A percentile compares a stretch with the other conserved stretches of the same genome.
phyloP scores from a whole-genome alignment of 1,284 basidiomycete genomes.

The Sparassis latifolia region DNA sequence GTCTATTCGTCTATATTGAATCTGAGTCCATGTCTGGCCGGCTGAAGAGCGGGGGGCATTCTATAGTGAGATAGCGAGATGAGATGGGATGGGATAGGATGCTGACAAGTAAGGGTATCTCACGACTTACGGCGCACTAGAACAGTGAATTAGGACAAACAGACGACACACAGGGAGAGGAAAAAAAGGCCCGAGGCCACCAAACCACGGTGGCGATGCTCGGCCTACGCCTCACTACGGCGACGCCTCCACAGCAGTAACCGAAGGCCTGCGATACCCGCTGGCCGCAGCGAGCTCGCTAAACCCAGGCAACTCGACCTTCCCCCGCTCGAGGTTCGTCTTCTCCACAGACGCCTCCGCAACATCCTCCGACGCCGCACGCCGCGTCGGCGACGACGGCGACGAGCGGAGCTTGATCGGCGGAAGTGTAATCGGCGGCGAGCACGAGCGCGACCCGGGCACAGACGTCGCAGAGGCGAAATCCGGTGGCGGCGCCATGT shows the following conservation, averaged over 20 bases:
- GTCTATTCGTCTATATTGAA: too few species aligned
- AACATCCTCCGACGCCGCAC: constrained; percentile 11
- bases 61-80: too few species aligned
- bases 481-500: constrained; percentile 14
- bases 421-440: constrained; percentile 65
- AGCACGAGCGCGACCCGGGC: constrained; percentile 51
- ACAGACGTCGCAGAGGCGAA: constrained; percentile 26
- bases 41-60: too few species aligned
- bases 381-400: constrained; percentile 21
- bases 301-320: constrained; percentile 49
- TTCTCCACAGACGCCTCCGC: constrained; percentile 18
- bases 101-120: too few species aligned
- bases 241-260: constrained; percentile 1
- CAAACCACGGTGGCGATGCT: too few species aligned
- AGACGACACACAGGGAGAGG: too few species aligned
- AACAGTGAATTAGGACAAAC: too few species aligned
- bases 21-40: too few species aligned
- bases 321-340: constrained; percentile 17
- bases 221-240: neutral
- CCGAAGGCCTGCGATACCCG: constrained; percentile 13
- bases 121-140: too few species aligned
- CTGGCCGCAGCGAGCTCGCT: constrained; percentile 55
- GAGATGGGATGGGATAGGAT: too few species aligned
- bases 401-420: constrained; percentile 46
- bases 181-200: too few species aligned